Base-by-base conservation (phyloP, 179 eudicot species). In the Sideroxylon spinosum region DNA sequence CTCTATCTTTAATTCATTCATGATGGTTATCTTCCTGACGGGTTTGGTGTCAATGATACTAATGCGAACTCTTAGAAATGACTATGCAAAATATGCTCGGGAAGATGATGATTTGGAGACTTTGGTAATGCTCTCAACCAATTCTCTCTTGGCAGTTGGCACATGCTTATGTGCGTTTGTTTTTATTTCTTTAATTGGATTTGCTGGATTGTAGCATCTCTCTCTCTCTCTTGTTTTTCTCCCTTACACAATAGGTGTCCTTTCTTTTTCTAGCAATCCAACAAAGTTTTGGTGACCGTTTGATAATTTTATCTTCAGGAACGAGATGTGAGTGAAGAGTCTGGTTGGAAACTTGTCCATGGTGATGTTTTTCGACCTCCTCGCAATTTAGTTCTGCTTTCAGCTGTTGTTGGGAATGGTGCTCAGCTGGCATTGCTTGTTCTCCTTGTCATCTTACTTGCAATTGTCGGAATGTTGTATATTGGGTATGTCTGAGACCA, bases 21-120 rank as follows among this genome's bases (percentile, higher is more conserved):
- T 94, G 98, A 94, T 94, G 98, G 98, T 94, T 60, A 94, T 94
- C 86, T 94, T 94, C 81, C 92, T 94, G 72, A 93, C 98, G 74
- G 98, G 98, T 22, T 76, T 94, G 86, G 98, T 94, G 67, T 94
- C 97, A 48, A 94, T 94, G 97, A 94, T 94, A 86, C 84, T 94
- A 53, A 93, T 94, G 97, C 91, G 98, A 53, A 94, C 98, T 32
- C 94, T 94, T 68, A 89, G 98, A 81, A 94, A 94, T 84, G 98
- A 94, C 85, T 94, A 94, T 84, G 98, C 97, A 4, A 94, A 94
- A 89, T 94, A 94, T 88, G 97, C 98, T 77, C 89, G 97, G 76
- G 98, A 94, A 85, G 97, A 94, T 85, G 98, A 94, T 87, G 98
- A 94, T 83, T 84, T 93, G 79, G 98, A 94, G 88, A 84, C 86